Base-by-base conservation (phyloP, 352 stramenopile species). In the Phytophthora meadii region DNA sequence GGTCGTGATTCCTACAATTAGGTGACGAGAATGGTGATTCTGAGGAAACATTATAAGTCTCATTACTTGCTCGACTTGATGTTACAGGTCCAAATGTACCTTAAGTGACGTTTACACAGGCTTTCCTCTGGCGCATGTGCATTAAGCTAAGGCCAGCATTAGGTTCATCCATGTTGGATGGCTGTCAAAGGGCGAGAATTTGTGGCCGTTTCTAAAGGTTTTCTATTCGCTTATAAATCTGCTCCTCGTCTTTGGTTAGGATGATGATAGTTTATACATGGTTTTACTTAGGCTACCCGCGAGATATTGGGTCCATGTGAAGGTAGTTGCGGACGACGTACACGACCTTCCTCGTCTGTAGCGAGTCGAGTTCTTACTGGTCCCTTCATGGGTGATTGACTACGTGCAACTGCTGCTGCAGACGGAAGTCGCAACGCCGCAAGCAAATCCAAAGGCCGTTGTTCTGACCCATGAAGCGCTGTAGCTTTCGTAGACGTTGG, bases 391-490 rank as follows among this genome's bases (percentile, higher is more conserved):
- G 24, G 30, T 0, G 60, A 55, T 58, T 64, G 49, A 17, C 15
- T 55, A 41, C 58, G 55, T 62, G 60, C 60, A n/a, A 74, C 30
- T 11, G 51, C 39, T 22, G 44, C 24, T 41, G 54, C 50, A 2
- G 65, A 66, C 4, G 73, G 54, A 25, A 78, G 70, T 45, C 48
- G 58, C 42, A 81, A 40, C 36, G 73, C 73, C 22, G 73, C 45
- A 30, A 76, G 41, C 36, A 81, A 65, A 28, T 74, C 51, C 58
- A 81, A 54, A 1, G 59, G 57, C 11, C 45, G 66, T 30, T 72
- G 52, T 6, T 65, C 34, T 5, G 32, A 9, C 40, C 24, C 27
- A 19, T 28, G 58, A n/a, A 61, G 22, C 40, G 46, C 61, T n/a
- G 46, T 49, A 9, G 11, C 47, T 58, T 40, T 70, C 15, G 53